Evolutionary conservation across 179 eudicot genomes (phyloP), one percentile per base, ranked within the genome.

Genomic region (Sideroxylon spinosum): DNA sequence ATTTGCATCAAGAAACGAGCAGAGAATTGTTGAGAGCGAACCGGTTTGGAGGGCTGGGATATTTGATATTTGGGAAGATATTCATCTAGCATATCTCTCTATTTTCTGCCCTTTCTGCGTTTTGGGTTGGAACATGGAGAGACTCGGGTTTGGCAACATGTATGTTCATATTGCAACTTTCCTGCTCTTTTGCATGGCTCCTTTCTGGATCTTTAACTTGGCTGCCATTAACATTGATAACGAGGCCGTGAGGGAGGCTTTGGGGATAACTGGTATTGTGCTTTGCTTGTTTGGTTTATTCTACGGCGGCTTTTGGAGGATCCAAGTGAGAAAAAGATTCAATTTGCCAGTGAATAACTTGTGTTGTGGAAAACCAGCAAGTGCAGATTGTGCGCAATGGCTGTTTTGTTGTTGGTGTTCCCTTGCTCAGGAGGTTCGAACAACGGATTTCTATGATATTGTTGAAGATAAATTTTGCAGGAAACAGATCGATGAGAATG

Each of bases 71-170:
- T 89, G 93, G 95, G 85, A 90, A 16, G 93, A 91, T 81, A 82
- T 91, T 19, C 87, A 91, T 8, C 63, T 83, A 46, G 87, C 93
- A 7, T 86, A 83, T 72, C 91, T 88, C 46, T 81, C 86, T 0
- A 46, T 95, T 25, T 95, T 88, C 64, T 95, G 98, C 81, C 77
- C 86, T 57, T 90, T 91, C 81, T 95, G 98, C 84, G 98, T 95
- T 68, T 95, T 95, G n/a, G 98, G 98, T 25, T 93, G 98, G 98
- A 93, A 95, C 71, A 91, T 91, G 98, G 98, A 93, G 87, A 87
- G 97, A 68, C 87, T 93, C 50, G 98, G 98, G 75, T 90, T 93
- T 60, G 98, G 98, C 9, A 95, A 95, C 83, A 89, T 87, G 95
- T 93, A 95, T 78, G 98, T 93, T 62, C 98, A 93, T 77, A 87